Evolutionary conservation across 495 filamentous ascomycete species (phyloP), one percentile per base, ranked within the genome.

Genomic region (Aspergillus olivimuriae): DNA sequence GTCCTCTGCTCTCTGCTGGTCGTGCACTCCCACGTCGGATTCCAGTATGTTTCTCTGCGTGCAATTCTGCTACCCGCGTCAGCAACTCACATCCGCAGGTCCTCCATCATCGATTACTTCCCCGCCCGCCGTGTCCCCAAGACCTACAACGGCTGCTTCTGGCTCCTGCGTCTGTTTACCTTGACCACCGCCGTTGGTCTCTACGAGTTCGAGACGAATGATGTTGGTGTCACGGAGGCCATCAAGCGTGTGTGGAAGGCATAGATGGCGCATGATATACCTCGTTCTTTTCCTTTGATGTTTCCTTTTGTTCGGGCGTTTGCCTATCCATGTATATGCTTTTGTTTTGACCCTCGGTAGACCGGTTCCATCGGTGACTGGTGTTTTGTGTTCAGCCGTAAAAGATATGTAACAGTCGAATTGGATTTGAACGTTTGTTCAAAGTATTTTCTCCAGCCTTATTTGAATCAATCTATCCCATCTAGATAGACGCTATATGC

Each of bases 151-250:
- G 19, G 70, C 28, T 73, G 84, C 60, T 75, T 73, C 61, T 97
- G 89, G 89, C 72, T 74, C 22, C 80, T 96, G 37, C 87, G 86
- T 55, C 75, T 72, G 41, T 81, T 78, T 51, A 94, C 94, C 26
- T 68, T 87, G 39, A 68, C 85, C 39, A 91, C 92, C 30, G 87
- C 83, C 19, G 71, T 94, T 51, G 91, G 90, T 37, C 75, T 96
- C 44, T 98, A 97, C 69, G 89, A 95, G 72, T 96, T 97, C 61
- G 90, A 98, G 81, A 98, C 92, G n/a, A 96, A 95, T 60, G 92
- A 98, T 56, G 89, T 98, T 30, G 92, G 92, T 41, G 57, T 98
- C 44, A 95, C 88, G 12, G 89, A 94, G 74, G 82, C 83, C 21
- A 72, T 94, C 47, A 87, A 84, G 76, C 77, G 84, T 50, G 72